These are phyloP conservation scores for Gossypium turneri DNA, from an alignment of 345 rosid genomes.

Conservation along the genomic window DNA sequence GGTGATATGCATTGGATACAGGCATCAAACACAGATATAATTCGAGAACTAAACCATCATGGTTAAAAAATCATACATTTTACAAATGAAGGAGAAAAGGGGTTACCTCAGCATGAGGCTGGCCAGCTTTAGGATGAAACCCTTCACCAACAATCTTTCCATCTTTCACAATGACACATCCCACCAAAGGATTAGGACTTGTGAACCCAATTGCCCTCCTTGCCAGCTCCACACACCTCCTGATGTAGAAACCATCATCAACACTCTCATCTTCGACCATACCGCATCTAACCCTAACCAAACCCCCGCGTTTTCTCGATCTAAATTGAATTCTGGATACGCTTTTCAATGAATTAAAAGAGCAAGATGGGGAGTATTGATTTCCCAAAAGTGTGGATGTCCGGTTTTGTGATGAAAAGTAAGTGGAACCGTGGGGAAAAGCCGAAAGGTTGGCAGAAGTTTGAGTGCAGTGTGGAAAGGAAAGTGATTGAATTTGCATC, in stretches of 20 bases:
- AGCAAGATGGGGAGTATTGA: constrained; percentile 10
- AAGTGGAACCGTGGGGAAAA: background rate
- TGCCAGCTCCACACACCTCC: constrained; percentile 76
- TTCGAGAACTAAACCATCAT: background rate
- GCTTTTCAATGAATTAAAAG: constrained; percentile 23
- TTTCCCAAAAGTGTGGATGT: constrained; percentile 1
- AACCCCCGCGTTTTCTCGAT: constrained; percentile 15
- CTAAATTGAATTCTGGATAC: constrained; percentile 18
- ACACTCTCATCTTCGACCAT: constrained; percentile 13
- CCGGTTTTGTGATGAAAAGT: constrained; percentile 2
- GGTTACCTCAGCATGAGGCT: constrained; percentile 93
- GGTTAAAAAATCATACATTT: background rate
- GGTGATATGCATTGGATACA: background rate
- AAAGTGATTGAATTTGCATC: constrained; percentile 24
- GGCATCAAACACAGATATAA: background rate
- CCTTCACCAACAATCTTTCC: constrained; percentile 87
- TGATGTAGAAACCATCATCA: constrained; percentile 63
- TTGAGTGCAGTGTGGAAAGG: constrained; percentile 7
- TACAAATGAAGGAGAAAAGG: background rate
- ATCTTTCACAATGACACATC: constrained; percentile 87
- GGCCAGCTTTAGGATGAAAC: constrained; percentile 94
- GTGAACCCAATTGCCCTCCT: constrained; percentile 71
- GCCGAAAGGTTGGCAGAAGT: background rate
- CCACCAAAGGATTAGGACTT: constrained; percentile 96
- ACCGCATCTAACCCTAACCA: constrained; percentile 28